A percentile compares a stretch with the other conserved stretches of the same genome.
Evolutionary conservation across 73 alveolate species (phyloP).

Genomic region (Paramecium sonneborni): DNA sequence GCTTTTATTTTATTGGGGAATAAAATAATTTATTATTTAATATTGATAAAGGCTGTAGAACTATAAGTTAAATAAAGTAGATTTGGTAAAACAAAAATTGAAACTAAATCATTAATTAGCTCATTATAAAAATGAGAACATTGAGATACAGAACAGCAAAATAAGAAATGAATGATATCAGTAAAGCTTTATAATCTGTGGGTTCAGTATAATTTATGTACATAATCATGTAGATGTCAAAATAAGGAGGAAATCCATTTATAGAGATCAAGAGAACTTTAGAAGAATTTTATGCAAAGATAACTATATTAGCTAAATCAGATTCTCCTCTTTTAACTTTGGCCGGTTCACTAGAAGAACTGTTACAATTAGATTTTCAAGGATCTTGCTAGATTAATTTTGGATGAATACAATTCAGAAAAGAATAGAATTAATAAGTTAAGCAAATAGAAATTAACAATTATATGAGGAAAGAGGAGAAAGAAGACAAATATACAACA

Average conservation of each 20-base stretch:
- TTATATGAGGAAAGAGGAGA: constrained; percentile 25
- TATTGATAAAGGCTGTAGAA: too few relatives aligned
- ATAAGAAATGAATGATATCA: constrained; percentile 33
- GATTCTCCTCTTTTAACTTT: constrained; percentile 35
- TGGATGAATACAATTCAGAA: constrained; percentile 41
- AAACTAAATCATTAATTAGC: constrained; percentile 1
- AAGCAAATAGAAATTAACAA: constrained; percentile 26
- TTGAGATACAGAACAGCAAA: neutral
- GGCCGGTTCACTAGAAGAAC: neutral
- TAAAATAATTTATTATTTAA: too few relatives aligned
- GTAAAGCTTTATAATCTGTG: neutral
- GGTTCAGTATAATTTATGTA: neutral
- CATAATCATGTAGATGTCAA: neutral
- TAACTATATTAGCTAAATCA: neutral
- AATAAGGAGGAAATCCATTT: neutral
- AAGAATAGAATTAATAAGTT: neutral
- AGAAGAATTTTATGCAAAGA: neutral
- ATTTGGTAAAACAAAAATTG: neutral
- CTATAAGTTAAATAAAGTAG: constrained; percentile 3
- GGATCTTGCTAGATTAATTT: constrained; percentile 35
- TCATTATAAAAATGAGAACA: constrained; percentile 16
- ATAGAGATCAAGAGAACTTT: neutral
- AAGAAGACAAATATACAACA: neutral
- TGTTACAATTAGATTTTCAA: neutral
- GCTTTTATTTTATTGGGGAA: too few relatives aligned